These are phyloP conservation scores for Diplotaxis tenuifolia DNA, from an alignment of 345 rosid species.

Conservation along the genomic window DNA sequence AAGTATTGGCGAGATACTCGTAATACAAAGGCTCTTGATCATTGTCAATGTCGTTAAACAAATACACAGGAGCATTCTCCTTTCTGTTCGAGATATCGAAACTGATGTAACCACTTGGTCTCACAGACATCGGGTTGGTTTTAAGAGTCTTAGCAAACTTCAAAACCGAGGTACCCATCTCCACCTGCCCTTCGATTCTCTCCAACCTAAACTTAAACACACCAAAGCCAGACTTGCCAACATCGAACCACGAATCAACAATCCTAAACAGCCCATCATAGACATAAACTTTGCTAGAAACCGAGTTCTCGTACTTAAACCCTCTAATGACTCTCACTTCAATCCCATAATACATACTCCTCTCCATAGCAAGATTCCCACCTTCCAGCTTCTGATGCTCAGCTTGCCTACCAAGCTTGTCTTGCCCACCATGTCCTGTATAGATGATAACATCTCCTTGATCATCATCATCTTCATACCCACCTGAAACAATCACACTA, in stretches of 20 bases:
- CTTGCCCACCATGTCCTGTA: constrained; percentile 88
- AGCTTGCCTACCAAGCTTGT: constrained; percentile 56
- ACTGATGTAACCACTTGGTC: constrained; percentile 68
- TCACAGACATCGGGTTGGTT: constrained; percentile 50
- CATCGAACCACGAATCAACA: constrained; percentile 81
- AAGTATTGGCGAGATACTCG: constrained; percentile 64
- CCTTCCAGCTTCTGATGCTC: constrained; percentile 59
- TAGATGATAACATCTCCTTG: constrained; percentile 39
- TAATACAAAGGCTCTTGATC: constrained; percentile 77
- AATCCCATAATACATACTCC: neutral
- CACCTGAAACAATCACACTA: constrained; percentile 29
- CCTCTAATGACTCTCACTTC: constrained; percentile 77
- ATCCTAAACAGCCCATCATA: constrained; percentile 87
- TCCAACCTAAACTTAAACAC: constrained; percentile 68
- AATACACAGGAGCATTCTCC: constrained; percentile 63
- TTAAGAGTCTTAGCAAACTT: constrained; percentile 65
- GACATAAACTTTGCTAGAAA: constrained; percentile 60
- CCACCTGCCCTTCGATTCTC: constrained; percentile 77
- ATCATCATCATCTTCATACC: neutral
- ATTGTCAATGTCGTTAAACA: constrained; percentile 73
- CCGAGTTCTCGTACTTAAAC: constrained; percentile 54
- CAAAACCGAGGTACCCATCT: constrained; percentile 75
- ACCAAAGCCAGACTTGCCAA: constrained; percentile 88
- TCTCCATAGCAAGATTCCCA: neutral
- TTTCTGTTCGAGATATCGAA: constrained; percentile 66